Percentiles rank a stretch among this genome's conserved stretches.
Evolutionary conservation across 768 basidiomycete species (phyloP).

Genomic region (Russula vinacea): DNA sequence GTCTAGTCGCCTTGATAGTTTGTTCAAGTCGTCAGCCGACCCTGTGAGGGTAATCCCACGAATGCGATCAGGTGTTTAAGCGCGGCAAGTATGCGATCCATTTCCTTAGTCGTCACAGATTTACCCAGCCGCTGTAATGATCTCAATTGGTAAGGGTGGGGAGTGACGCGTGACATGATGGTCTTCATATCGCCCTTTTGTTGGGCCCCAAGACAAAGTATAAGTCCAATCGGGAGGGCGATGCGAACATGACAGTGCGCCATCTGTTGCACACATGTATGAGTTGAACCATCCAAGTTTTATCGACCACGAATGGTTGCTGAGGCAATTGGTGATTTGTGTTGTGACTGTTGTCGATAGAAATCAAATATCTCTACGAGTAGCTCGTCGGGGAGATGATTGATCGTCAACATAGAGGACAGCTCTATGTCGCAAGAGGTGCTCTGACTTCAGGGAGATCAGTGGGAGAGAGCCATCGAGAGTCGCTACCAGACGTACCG

Average conservation of each 20-base stretch:
- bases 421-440: no score
- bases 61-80: no score
- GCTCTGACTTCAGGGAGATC: no score
- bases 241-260: background rate
- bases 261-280: constrained; percentile 5
- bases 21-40: no score
- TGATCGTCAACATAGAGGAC: background rate
- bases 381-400: no score
- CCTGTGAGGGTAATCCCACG: no score
- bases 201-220: background rate
- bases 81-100: background rate
- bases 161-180: background rate
- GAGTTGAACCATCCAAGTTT: background rate
- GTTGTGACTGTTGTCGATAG: no score
- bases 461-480: no score
- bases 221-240: background rate
- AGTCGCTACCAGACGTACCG: no score
- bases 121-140: background rate
- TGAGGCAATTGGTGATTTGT: no score
- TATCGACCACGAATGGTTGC: constrained; percentile 8
- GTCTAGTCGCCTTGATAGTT: no score
- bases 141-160: background rate
- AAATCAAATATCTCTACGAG: no score
- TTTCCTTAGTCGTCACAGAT: background rate
- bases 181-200: background rate